Conservation (phyloP, 2,329 filamentous ascomycete species). For the Clonostachys sp. region DNA sequence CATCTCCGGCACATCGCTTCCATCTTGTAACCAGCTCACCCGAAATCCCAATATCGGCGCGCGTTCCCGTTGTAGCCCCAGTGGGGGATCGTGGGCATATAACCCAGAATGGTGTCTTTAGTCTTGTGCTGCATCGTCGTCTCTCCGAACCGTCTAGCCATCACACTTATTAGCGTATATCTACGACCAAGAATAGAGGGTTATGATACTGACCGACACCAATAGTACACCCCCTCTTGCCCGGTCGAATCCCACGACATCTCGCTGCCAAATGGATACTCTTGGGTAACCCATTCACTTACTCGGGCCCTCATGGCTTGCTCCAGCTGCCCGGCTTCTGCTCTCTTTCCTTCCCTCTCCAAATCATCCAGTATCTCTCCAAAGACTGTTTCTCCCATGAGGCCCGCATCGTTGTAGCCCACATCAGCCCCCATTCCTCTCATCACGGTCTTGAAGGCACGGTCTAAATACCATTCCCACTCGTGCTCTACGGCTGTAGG, state of each 20-base stretch:
- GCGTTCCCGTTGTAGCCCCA: conserved; percentile 62
- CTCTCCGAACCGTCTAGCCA: conserved; percentile 41
- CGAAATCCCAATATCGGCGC: conserved; percentile 55
- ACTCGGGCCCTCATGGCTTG: conserved; percentile 43
- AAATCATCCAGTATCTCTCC: conserved; percentile 47
- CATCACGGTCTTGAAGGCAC: conserved; percentile 46
- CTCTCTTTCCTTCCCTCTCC: conserved; percentile 34
- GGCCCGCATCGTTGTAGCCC: conserved; percentile 37
- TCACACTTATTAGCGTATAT: not conserved
- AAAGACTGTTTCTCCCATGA: conserved; percentile 58
- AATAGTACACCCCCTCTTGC: conserved; percentile 58
- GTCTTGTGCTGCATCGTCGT: conserved; percentile 38
- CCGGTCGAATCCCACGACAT: conserved; percentile 61
- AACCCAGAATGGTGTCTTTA: conserved; percentile 48
- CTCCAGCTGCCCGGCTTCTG: conserved; percentile 32
- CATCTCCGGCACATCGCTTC: too few species aligned
- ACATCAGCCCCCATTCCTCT: conserved; percentile 29
- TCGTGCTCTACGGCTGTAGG: conserved; percentile 32
- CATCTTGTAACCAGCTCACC: conserved; percentile 22
- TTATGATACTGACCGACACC: conserved; percentile 35
- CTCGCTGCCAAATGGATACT: conserved; percentile 53
- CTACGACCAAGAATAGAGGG: not conserved
- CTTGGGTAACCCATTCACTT: conserved; percentile 38
- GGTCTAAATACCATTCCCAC: conserved; percentile 51
- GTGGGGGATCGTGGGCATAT: conserved; percentile 52